Conservation (phyloP, 768 basidiomycete genomes). For the Amanita muscaria region DNA sequence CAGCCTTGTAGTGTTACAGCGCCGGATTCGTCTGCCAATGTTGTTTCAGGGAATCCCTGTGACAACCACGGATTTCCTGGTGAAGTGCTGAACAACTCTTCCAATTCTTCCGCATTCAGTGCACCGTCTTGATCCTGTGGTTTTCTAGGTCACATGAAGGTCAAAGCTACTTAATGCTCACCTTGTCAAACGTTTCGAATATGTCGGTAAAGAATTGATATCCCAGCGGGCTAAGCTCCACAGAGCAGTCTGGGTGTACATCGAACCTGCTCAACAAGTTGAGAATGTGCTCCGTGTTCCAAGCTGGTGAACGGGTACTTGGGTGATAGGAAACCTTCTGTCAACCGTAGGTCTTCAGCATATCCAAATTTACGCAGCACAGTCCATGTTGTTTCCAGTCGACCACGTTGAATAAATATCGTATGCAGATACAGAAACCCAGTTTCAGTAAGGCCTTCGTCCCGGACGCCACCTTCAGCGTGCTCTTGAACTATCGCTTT, state of each 20-base stretch:
- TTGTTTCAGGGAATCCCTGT: constrained; percentile 88
- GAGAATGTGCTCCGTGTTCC: background rate
- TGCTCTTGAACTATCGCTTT: constrained; percentile 82
- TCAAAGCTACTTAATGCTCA: constrained; percentile 15
- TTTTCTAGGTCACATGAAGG: background rate
- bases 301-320: constrained; percentile 46
- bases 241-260: constrained; percentile 87
- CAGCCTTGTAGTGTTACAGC: constrained; percentile 95
- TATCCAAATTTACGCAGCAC: constrained; percentile 94
- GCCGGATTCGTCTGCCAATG: constrained; percentile 77
- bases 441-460: constrained; percentile 79
- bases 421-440: constrained; percentile 95
- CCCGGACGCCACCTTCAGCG: constrained; percentile 64
- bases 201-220: constrained; percentile 97
- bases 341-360: constrained; percentile 85
- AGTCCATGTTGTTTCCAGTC: constrained; percentile 97
- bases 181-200: constrained; percentile 94
- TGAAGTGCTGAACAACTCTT: constrained; percentile 86
- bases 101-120: constrained; percentile 71
- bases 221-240: constrained; percentile 88
- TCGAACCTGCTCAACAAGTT: constrained; percentile 58
- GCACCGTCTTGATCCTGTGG: constrained; percentile 90
- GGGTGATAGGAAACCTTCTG: constrained; percentile 80
- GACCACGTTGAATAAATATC: constrained; percentile 90
- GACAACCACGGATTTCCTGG: constrained; percentile 95